Base-by-base conservation (phyloP, 176 grass and related monocot species). In the Tillandsia leiboldiana region DNA sequence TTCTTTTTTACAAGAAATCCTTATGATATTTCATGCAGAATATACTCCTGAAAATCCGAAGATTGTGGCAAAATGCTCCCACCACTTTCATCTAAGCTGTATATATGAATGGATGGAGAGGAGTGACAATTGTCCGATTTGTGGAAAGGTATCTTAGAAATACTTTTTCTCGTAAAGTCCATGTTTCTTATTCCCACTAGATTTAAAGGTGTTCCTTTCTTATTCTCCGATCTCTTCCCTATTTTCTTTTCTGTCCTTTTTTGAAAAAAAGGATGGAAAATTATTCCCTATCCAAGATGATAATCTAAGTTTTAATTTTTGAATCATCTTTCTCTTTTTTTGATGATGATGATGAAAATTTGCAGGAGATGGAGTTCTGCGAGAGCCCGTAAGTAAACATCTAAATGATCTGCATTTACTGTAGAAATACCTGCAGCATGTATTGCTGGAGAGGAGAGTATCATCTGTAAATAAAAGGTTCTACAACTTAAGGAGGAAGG, bases 61-160 rank as follows among this genome's bases (percentile, higher is more conserved):
- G 83, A 91, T 91, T 56, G 33, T 96, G 56, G 65, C 85, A 54
- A 86, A 91, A 79, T 96, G 91, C 75, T 88, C 80, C 26, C 91
- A 96, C 68, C 87, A 91, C 83, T 96, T 91, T 64, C 91, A 96
- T 86, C 83, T 96, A 70, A 85, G 91, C 54, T 96, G 91, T 83
- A 96, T 96, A 82, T 96, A 91, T 64, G 91, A 96, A 76, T 96
- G 91, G 91, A 96, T 96, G 91, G 91, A 96, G 74, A 80, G 91
- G 73, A 91, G 91, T 66, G 87, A 96, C 50, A 96, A 79, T 27
- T 96, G 91, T 72, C 91, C 91, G 50, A 83, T 96, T 71, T 96
- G 91, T 69, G 85, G 87, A 73, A 76, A 86, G 91, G 91, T 96
- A 81, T 14, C 11, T 3, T 22, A 1, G 11, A 67, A 8, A n/a